Base-by-base conservation (phyloP, 2,329 filamentous ascomycete species). In the Exophiala sp. region DNA sequence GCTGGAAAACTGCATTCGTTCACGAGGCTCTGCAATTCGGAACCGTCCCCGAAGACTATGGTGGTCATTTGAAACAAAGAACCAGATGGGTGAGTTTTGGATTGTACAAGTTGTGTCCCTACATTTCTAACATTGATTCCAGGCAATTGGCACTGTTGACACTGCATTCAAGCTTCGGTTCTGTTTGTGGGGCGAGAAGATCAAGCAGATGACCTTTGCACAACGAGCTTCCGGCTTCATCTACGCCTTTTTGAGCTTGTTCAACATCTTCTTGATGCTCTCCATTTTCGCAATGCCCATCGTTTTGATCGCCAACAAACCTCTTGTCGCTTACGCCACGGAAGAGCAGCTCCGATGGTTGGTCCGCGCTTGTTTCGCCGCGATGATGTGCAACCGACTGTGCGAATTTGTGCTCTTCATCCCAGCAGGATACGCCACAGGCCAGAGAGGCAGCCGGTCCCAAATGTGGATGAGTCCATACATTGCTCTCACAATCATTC, bases 401-500 rank as follows among this genome's bases (percentile, higher is more conserved):
- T 77, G 73, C 63, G 78, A 81, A 60, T 73, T 77, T 51, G 68
- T 74, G n/a, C 70, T 79, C n/a, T 81, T 74, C 62, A 70, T 80
- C 10, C 78, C 79, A 0, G 72, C 77, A 1, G 78, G 79, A 16
- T 81, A 81, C 60, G 74, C 79, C 61, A 77, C 76, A 9, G 78
- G 77, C 2, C 77, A 80, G 63, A 71, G 78, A 46, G 77, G 77
- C 32, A 71, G 73, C 1, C 70, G 77, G 2, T 76, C 76, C 55
- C 75, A 80, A 63, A 68, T 82, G 22, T 82, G 79, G 78, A 82
- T 82, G 78, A 73, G 78, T 5, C 78, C 79, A 0, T 82, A 80
- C 64, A 77, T 80, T 52, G 76, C 77, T 0, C 68, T 80, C 9
- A 77, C 74, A 58, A 73, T 82, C 46, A 65, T 81, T 44, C 77